Evolutionary conservation across 2,329 filamentous ascomycete genomes (phyloP).

Genomic region (Phialophora chinensis): DNA sequence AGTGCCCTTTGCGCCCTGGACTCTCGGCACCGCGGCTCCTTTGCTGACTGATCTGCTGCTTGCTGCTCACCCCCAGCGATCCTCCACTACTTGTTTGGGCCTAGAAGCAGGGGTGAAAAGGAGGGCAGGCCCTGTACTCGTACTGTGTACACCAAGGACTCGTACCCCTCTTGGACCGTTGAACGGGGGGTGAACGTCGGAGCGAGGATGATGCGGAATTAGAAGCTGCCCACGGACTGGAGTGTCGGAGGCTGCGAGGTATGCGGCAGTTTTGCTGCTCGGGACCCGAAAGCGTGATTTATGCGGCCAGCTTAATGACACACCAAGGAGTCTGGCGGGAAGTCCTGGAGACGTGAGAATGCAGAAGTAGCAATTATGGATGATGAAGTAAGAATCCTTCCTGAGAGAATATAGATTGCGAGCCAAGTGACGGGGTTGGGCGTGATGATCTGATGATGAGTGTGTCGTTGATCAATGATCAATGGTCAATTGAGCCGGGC

Average conservation of each 20-base stretch:
- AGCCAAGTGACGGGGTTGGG: constrained; percentile 18
- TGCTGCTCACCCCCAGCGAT: constrained; percentile 18
- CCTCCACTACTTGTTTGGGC: constrained; percentile 18
- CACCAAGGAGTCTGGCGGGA: not conserved
- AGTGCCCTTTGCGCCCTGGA: not conserved
- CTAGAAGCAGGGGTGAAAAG: constrained; percentile 14
- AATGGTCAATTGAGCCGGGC: constrained; percentile 9
- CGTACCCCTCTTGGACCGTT: not conserved
- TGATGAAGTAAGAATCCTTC: constrained; percentile 19
- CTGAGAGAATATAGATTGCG: not conserved
- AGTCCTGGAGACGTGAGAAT: not conserved
- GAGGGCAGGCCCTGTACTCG: constrained; percentile 3
- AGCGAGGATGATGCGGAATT: not conserved
- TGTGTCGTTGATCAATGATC: constrained; percentile 17
- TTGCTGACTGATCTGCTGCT: constrained; percentile 24
- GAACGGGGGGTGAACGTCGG: constrained; percentile 3
- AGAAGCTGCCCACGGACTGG: not conserved
- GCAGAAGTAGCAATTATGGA: constrained; percentile 3
- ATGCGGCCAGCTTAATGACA: constrained; percentile 1
- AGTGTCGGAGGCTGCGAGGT: not conserved
- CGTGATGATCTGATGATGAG: constrained; percentile 20
- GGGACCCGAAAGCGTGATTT: constrained; percentile 13
- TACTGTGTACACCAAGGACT: constrained; percentile 1
- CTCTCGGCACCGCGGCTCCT: constrained; percentile 10
- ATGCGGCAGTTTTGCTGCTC: constrained; percentile 5